Conservation (phyloP, 1,139 yeast genomes). For the Blastobotrys buckinghamii region DNA sequence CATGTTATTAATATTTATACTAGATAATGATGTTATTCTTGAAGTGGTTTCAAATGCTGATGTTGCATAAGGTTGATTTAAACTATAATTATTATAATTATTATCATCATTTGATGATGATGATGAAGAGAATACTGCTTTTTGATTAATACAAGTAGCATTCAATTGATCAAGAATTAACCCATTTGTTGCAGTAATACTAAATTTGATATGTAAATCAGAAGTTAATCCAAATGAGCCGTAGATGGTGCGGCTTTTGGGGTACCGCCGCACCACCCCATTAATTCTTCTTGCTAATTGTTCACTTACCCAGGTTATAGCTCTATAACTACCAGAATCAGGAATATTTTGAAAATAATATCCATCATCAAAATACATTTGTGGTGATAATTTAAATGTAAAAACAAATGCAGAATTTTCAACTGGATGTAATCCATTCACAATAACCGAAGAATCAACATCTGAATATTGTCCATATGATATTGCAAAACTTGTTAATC, state of each 20-base stretch:
- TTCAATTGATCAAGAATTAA: not conserved
- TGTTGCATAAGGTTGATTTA: not conserved
- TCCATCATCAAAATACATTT: not conserved
- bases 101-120: not conserved
- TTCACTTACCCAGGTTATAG: not conserved
- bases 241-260: not conserved
- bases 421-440: not conserved
- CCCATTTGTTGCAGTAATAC: not conserved
- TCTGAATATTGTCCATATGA: not conserved
- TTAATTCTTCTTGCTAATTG: not conserved
- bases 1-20: no score
- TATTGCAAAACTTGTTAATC: not conserved
- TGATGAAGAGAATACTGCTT: not conserved
- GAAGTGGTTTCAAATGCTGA: not conserved
- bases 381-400: not conserved
- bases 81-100: not conserved
- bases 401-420: not conserved
- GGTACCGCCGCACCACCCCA: not conserved
- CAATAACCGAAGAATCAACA: not conserved
- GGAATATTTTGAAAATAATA: not conserved
- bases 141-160: not conserved
- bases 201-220: not conserved
- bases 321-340: not conserved
- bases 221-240: not conserved
- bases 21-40: not conserved